Evolutionary conservation across 2,329 filamentous ascomycete genomes (phyloP).

Genomic region (Orbilia quercus): DNA sequence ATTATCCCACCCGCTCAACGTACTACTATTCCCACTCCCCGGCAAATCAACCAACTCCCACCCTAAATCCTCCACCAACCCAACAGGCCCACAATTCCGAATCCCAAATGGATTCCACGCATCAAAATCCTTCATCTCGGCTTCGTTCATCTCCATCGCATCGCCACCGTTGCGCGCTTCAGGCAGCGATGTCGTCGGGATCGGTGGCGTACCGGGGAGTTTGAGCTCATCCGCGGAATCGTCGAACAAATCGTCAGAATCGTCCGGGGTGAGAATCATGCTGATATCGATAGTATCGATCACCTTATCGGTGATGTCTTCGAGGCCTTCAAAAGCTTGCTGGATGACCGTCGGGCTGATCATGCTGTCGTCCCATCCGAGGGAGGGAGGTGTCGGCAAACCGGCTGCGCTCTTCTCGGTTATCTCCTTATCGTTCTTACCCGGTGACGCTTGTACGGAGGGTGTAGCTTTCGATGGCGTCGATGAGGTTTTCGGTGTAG

Average conservation of each 20-base stretch:
- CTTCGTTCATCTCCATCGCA: slow-evolving; percentile 43
- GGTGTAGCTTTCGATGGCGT: slow-evolving; percentile 37
- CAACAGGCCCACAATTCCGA: slow-evolving; percentile 39
- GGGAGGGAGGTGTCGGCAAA: slow-evolving; percentile 21
- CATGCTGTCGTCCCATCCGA: slow-evolving; percentile 39
- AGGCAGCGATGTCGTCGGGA: neutral
- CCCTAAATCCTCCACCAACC: slow-evolving; percentile 50
- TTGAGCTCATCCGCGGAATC: slow-evolving; percentile 26
- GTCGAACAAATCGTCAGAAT: slow-evolving; percentile 37
- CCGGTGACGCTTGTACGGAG: slow-evolving; percentile 22
- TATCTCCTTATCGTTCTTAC: neutral
- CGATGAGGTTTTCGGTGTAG: slow-evolving; percentile 27
- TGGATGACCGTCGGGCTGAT: slow-evolving; percentile 46
- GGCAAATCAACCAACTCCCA: slow-evolving; percentile 50
- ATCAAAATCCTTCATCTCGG: slow-evolving; percentile 53
- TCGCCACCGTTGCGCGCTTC: slow-evolving; percentile 37
- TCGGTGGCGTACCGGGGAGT: slow-evolving; percentile 14
- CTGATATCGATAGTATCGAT: slow-evolving; percentile 47
- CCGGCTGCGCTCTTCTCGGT: slow-evolving; percentile 6
- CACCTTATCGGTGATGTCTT: slow-evolving; percentile 46
- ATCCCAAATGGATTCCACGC: slow-evolving; percentile 55
- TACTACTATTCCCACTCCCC: slow-evolving; percentile 29
- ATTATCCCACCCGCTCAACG: slow-evolving; percentile 45
- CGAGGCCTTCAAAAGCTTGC: slow-evolving; percentile 53
- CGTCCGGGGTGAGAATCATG: slow-evolving; percentile 50